These are phyloP conservation scores for Termitomyces sp. DNA, from an alignment of 768 basidiomycete genomes.

Conservation along the genomic window DNA sequence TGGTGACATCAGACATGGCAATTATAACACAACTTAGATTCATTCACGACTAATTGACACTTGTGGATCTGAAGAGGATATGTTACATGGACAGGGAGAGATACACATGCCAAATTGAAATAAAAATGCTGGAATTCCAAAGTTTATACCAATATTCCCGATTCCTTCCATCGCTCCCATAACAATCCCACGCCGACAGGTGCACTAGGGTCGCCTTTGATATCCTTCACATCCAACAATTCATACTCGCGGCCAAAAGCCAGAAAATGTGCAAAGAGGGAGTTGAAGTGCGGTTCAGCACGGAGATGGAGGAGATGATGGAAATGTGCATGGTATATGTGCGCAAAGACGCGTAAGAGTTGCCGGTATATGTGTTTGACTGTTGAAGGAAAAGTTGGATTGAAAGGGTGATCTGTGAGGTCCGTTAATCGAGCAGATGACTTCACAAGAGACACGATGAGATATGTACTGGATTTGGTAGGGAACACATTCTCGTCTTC, in stretches of 20 bases:
- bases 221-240: slow-evolving; percentile 81
- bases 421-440: background rate
- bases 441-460: background rate
- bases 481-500: slow-evolving; percentile 95
- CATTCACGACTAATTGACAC: no score
- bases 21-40: no score
- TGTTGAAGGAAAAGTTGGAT: slow-evolving; percentile 82
- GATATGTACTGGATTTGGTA: slow-evolving; percentile 78
- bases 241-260: slow-evolving; percentile 96
- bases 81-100: background rate
- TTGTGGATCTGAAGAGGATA: background rate
- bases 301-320: slow-evolving; percentile 86
- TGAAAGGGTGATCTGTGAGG: slow-evolving; percentile 73
- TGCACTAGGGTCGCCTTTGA: slow-evolving; percentile 59
- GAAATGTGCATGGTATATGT: slow-evolving; percentile 96
- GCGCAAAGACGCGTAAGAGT: slow-evolving; percentile 93
- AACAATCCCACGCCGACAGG: slow-evolving; percentile 71
- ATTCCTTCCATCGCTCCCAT: slow-evolving; percentile 88
- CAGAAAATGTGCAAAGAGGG: slow-evolving; percentile 95
- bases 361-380: slow-evolving; percentile 94
- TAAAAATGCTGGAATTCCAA: background rate
- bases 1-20: no score
- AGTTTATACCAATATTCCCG: slow-evolving; percentile 49
- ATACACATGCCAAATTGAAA: background rate
- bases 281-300: slow-evolving; percentile 93